Evolutionary conservation across 2,329 filamentous ascomycete species (phyloP), one percentile per base, ranked within the genome.

Genomic region (Aureobasidium pullulans): DNA sequence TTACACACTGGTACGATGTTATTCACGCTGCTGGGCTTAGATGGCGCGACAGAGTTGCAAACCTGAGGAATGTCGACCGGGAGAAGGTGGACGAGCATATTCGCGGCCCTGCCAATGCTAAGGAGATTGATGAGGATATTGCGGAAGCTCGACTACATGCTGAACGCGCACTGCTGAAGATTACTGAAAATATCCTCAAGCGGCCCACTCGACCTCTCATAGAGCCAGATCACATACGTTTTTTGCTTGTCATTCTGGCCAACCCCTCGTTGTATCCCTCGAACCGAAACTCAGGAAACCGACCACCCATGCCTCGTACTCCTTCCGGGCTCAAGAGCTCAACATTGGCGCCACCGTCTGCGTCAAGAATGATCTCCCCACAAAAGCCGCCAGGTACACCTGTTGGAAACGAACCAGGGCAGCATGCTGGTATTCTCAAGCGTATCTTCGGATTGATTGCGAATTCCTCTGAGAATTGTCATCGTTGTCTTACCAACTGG

Each of bases 401-500:
- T n/a, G 50, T 63, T 5, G 68, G 67, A 44, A 69, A 72, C 16
- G 73, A 73, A 16, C 78, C 82, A 29, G 86, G 86, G 1, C 84
- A 89, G 61, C 88, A 96, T 72, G 91, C 89, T 2, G 88, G 87
- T 4, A 87, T 96, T 57, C 83, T 95, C 66, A 96, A 96, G 71
- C 84, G 92, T 39, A 85, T 95, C 40, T 72, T 96, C 29, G 92
- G 92, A 0, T 75, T 96, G 9, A 69, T 96, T 28, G 87, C 90
- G 1, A 90, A 95, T 70, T 78, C 89, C 11, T 81, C 89, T 0
- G 82, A 84, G 60, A 82, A 87, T 60, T 92, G 88, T 65, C 91
- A 96, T 66, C 85, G 87, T 57, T 84, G 88, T 65, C 73, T 96
- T 29, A 84, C 91, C 9, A 81, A 82, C 6, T 96, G 90, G 90